Base-by-base conservation (phyloP, 306 rosid genomes). In the Prunus fruticosa region DNA sequence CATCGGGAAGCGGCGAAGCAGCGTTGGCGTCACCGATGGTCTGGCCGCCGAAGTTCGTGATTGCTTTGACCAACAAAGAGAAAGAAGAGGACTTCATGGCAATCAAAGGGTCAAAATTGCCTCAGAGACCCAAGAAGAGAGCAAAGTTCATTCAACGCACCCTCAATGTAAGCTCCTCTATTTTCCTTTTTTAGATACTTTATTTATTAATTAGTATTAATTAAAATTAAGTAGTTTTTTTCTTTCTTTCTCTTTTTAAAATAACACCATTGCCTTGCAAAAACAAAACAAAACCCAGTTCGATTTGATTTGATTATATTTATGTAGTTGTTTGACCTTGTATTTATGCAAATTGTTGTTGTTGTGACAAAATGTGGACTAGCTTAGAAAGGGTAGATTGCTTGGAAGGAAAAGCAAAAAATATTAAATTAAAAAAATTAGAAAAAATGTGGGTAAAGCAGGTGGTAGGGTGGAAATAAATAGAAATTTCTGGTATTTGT, bases 31-130 rank as follows among this genome's bases (percentile, higher is more conserved):
- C 88, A 8, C 85, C 85, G 50, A 77, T 85, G 3, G 89, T 90
- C 6, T 94, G 97, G 97, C 97, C 92, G 15, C 97, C 98, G 0
- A 95, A 92, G 82, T 95, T 95, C 86, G 91, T 87, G 83, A 92
- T 92, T 85, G 93, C 90, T 74, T 81, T 94, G 82, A 94, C 97
- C 15, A 90, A 90, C 77, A 95, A 95, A 74, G 98, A 92, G 89
- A 95, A 95, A 66, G 98, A 95, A 60, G 97, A 95, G 76, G 98
- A 95, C 88, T 95, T 95, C 83, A 81, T 92, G 69, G 91, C 96
- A 28, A 87, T 95, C 43, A 95, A 95, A 66, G 98, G 97, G 11
- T 89, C 98, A 6, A 95, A 95, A 69, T 84, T 95, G 25, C 97
- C 98, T 10, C 96, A 92, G 73, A 88, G 93, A 84, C 98, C 97